Evolutionary conservation across 345 rosid genomes (phyloP).

Genomic region (Aethionema arabicum): DNA sequence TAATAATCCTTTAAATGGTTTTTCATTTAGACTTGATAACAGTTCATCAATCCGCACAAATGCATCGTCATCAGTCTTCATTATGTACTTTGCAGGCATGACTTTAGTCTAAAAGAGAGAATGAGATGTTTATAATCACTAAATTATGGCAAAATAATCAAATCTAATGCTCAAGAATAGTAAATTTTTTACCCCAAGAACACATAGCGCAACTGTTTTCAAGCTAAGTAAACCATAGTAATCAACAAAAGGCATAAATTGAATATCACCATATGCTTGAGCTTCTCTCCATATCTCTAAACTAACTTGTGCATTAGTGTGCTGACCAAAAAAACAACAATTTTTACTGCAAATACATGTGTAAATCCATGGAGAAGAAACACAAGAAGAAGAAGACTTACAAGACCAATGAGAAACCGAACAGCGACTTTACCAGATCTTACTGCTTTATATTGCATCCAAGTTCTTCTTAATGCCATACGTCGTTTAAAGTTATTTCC

Average conservation of each 20-base stretch:
- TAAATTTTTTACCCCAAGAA: constrained; percentile 64
- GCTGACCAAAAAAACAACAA: constrained; percentile 44
- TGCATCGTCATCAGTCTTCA: constrained; percentile 97
- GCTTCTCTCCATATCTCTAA: constrained; percentile 91
- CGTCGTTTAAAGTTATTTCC: constrained; percentile 90
- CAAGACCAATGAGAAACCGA: constrained; percentile 86
- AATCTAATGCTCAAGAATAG: not conserved
- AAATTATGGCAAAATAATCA: not conserved
- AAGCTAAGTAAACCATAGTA: constrained; percentile 78
- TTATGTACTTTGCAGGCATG: constrained; percentile 74
- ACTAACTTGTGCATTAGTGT: constrained; percentile 66
- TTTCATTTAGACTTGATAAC: constrained; percentile 54
- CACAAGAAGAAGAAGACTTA: constrained; percentile 41
- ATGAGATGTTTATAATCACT: not conserved
- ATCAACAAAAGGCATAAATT: constrained; percentile 91
- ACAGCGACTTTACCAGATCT: constrained; percentile 77
- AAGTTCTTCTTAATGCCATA: constrained; percentile 87
- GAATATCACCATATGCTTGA: constrained; percentile 75
- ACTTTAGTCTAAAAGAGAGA: constrained; percentile 64
- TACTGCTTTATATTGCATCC: constrained; percentile 84
- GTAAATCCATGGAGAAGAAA: constrained; percentile 4
- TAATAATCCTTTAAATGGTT: constrained; percentile 60
- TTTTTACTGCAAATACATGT: constrained; percentile 10
- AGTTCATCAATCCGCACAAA: constrained; percentile 85
- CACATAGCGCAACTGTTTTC: constrained; percentile 81